These are phyloP conservation scores for Pisolithus albus DNA, from an alignment of 768 basidiomycete species.

Conservation along the genomic window DNA sequence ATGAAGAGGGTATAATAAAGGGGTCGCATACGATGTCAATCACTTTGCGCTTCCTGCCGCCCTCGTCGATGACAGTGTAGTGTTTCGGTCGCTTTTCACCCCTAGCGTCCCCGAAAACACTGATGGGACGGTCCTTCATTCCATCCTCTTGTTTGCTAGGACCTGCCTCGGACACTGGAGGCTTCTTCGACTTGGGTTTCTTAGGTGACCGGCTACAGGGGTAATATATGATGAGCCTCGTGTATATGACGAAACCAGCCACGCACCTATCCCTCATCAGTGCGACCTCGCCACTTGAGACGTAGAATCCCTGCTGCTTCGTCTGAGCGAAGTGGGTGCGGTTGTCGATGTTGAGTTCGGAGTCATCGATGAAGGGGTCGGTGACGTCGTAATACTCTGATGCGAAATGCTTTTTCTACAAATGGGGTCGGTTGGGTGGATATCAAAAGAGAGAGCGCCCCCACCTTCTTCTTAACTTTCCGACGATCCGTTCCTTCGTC, in stretches of 20 bases:
- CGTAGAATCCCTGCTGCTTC: conserved; percentile 90
- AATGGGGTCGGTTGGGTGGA: neutral
- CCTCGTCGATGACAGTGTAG: conserved; percentile 44
- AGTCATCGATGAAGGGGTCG: conserved; percentile 98
- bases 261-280: conserved; percentile 67
- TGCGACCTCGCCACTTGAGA: conserved; percentile 82
- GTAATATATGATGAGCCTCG: conserved; percentile 11
- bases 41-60: conserved; percentile 65
- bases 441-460: neutral
- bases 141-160: conserved; percentile 32
- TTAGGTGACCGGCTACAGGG: conserved; percentile 46
- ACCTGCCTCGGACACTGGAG: conserved; percentile 14
- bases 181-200: conserved; percentile 66
- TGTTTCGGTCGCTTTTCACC: conserved; percentile 48
- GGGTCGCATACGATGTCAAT: conserved; percentile 52
- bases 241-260: neutral
- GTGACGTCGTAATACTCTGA: conserved; percentile 83
- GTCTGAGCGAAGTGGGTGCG: conserved; percentile 88
- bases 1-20: neutral
- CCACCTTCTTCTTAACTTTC: conserved; percentile 34
- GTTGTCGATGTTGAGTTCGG: conserved; percentile 84
- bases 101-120: conserved; percentile 34
- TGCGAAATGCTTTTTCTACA: conserved; percentile 43
- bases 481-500: conserved; percentile 36
- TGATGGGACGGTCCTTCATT: conserved; percentile 47